phyloP scores from a whole-genome alignment of 148 eudicot genomes.

The Nepenthes mirabilis region DNA sequence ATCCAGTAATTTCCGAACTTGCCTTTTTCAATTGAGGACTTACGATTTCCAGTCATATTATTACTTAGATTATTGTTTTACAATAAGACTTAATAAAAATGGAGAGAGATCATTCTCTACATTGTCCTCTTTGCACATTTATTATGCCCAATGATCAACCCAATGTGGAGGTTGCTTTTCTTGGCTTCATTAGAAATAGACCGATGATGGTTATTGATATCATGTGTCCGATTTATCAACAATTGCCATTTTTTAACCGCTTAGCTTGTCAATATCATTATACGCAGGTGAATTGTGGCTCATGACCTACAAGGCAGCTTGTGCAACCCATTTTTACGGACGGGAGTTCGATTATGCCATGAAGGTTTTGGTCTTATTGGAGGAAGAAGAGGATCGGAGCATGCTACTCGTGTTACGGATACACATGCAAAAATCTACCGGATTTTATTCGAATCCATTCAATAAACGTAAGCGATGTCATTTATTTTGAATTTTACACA shows the following conservation, averaged over 20 bases:
- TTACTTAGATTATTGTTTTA: too few relatives aligned
- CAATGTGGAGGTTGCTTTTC: neutral
- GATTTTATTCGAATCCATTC: slow-evolving; percentile 15
- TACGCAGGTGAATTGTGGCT: slow-evolving; percentile 58
- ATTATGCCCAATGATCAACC: neutral
- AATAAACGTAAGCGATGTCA: too few relatives aligned
- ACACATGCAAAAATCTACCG: slow-evolving; percentile 39
- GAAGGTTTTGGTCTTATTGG: slow-evolving; percentile 22
- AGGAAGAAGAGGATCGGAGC: slow-evolving; percentile 24
- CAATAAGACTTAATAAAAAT: too few relatives aligned
- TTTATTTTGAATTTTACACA: too few relatives aligned
- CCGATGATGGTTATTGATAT: too few relatives aligned
- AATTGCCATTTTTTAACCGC: neutral
- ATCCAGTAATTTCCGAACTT: too few relatives aligned
- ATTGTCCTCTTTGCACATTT: too few relatives aligned
- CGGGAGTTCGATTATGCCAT: slow-evolving; percentile 41
- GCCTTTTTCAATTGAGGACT: too few relatives aligned
- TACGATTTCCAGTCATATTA: too few relatives aligned
- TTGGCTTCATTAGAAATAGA: neutral
- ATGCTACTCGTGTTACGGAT: slow-evolving; percentile 19
- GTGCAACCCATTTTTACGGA: slow-evolving; percentile 67
- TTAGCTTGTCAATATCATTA: neutral
- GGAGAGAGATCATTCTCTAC: too few relatives aligned
- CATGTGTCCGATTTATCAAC: too few relatives aligned
- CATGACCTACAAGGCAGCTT: slow-evolving; percentile 68